Evolutionary conservation across 306 rosid genomes (phyloP), one percentile per base, ranked within the genome.

Genomic region (Fragaria vesca): DNA sequence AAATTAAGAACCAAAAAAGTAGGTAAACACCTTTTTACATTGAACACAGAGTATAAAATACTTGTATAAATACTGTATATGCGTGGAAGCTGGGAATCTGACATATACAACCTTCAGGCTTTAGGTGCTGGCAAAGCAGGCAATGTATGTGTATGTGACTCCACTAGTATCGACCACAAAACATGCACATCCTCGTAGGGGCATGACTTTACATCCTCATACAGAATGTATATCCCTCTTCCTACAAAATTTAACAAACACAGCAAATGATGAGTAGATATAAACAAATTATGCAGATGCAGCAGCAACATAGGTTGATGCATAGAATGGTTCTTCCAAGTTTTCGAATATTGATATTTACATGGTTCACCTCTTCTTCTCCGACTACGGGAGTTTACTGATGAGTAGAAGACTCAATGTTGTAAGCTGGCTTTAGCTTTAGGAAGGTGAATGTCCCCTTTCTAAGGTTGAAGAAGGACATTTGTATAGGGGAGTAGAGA

Each of bases 111-210:
- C 42, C 36, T 76, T 90, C 88, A 88, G 45, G 76, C 70, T 85
- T 86, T 84, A 8, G 84, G 69, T 83, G 88, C 90, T 86, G 89
- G 92, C 75, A 86, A 79, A 71, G 88, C 21, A 72, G 89, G 80
- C 48, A 66, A 4, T 62, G 69, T 74, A 43, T 60, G 78, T 66
- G 89, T 45, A 77, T 88, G 86, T 82, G 97, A 89, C 74, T 91
- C 97, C 90, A 91, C 97, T 54, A 93, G 86, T 72, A 94, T 94
- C 16, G 98, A 94, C 98, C 98, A 94, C 21, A 94, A 89, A 65
- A 91, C 91, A 17, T 94, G 98, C 66, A 94, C 98, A 50, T 90
- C 97, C 87, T 94, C 96, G 26, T 85, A 86, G 21, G 93, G 96
- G 86, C 97, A 94, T 58, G 97, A 91, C 62, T 89, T 88, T 42